A percentile compares a stretch with the other conserved stretches of the same genome.
Conservation (phyloP, 129 eudicot genomes). For the Silybum marianum region DNA sequence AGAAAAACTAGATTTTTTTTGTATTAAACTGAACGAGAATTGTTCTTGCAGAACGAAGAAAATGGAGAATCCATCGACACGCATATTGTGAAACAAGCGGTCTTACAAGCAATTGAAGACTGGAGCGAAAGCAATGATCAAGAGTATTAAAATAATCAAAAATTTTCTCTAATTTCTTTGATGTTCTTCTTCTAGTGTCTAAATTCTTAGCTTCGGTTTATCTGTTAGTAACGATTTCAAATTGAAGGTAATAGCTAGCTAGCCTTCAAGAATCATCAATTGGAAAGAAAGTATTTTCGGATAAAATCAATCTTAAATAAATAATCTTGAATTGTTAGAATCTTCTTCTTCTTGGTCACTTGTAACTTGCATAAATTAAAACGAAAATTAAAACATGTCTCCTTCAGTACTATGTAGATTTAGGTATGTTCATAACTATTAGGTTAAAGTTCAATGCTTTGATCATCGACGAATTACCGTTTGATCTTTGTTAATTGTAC, state of each 20-base stretch:
- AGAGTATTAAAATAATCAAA: conserved; percentile 18
- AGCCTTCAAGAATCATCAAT: conserved; percentile 24
- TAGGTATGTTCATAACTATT: background rate
- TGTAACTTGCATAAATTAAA: background rate
- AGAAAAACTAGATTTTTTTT: background rate
- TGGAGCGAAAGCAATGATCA: conserved; percentile 58
- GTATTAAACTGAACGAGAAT: conserved; percentile 4
- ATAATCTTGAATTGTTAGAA: background rate
- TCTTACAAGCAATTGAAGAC: conserved; percentile 67
- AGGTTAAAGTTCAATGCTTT: background rate
- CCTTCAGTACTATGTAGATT: background rate
- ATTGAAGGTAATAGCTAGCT: conserved; percentile 33
- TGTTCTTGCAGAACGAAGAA: conserved; percentile 53
- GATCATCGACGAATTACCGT: no score
- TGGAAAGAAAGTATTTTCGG: conserved; percentile 3
- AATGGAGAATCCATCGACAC: conserved; percentile 58
- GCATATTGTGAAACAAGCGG: conserved; percentile 66
- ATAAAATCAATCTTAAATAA: background rate
- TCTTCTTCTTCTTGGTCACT: background rate
- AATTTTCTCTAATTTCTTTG: background rate
- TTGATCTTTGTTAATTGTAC: background rate
- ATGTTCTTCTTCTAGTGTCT: conserved; percentile 4
- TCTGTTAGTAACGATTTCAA: conserved; percentile 13
- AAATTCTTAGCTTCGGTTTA: conserved; percentile 16
- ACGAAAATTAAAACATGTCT: background rate